Percentiles rank a stretch among this genome's conserved stretches.
phyloP scores from a whole-genome alignment of 2,329 filamentous ascomycete genomes.

The Phoma sp. region DNA sequence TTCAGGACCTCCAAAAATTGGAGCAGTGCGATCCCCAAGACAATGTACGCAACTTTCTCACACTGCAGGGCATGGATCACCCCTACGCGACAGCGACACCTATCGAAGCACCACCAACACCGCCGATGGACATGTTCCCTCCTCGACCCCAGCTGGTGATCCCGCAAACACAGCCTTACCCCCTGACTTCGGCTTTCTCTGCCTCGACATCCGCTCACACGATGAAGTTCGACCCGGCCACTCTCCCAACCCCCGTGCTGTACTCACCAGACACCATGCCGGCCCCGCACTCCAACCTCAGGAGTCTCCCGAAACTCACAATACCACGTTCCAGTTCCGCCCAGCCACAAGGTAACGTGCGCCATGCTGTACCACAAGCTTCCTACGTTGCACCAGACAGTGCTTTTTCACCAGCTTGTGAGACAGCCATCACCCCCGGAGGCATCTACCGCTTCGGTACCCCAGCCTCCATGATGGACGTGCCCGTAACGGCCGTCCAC shows the following conservation, averaged over 20 bases:
- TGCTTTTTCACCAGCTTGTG: constrained; percentile 52
- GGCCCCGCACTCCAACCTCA: constrained; percentile 58
- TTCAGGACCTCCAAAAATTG: constrained; percentile 77
- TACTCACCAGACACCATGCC: constrained; percentile 50
- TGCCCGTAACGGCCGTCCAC: constrained; percentile 76
- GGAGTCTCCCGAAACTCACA: constrained; percentile 61
- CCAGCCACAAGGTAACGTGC: constrained; percentile 35
- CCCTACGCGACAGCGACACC: constrained; percentile 70
- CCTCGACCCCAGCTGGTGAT: constrained; percentile 39
- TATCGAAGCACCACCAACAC: constrained; percentile 55
- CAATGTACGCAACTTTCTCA: constrained; percentile 89
- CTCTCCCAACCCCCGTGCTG: constrained; percentile 40
- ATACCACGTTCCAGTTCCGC: constrained; percentile 58
- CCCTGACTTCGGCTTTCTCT: constrained; percentile 42
- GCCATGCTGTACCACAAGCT: constrained; percentile 30
- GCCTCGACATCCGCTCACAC: constrained; percentile 45
- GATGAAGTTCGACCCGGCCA: constrained; percentile 36
- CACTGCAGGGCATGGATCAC: constrained; percentile 75
- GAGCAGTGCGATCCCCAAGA: constrained; percentile 83
- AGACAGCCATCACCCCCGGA: constrained; percentile 61
- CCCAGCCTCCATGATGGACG: constrained; percentile 88
- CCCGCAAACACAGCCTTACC: constrained; percentile 36
- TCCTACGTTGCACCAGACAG: constrained; percentile 44
- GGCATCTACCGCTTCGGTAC: constrained; percentile 79
- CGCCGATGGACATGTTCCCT: constrained; percentile 50